These are phyloP conservation scores for Leccinum obscurum DNA, from an alignment of 768 basidiomycete species.

Conservation along the genomic window DNA sequence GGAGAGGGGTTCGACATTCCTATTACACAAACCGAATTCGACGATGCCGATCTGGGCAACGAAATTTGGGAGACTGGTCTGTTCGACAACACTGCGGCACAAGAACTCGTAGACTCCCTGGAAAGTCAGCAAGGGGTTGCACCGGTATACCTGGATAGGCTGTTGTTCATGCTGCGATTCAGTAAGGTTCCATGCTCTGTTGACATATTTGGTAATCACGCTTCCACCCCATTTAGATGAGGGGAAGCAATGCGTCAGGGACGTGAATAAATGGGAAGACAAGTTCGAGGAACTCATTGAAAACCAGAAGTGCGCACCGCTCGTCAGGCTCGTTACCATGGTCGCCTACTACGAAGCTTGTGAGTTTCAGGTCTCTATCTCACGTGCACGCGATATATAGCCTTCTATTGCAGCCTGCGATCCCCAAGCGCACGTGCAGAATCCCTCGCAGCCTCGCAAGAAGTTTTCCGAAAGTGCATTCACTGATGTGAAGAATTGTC, in stretches of 20 bases:
- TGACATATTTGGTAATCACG: background rate
- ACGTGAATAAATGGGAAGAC: constrained; percentile 13
- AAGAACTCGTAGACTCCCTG: constrained; percentile 14
- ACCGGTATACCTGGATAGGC: constrained; percentile 19
- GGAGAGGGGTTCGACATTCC: constrained; percentile 29
- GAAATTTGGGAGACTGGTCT: constrained; percentile 23
- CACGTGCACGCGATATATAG: background rate
- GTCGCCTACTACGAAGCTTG: constrained; percentile 25
- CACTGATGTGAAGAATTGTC: constrained; percentile 14
- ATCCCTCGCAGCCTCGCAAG: background rate
- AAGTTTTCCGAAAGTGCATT: constrained; percentile 5
- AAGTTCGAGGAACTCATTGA: constrained; percentile 14
- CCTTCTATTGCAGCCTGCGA: constrained; percentile 11
- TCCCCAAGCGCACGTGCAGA: background rate
- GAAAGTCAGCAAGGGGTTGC: constrained; percentile 16
- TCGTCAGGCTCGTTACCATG: constrained; percentile 24
- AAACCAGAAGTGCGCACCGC: constrained; percentile 10
- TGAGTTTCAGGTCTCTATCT: constrained; percentile 2
- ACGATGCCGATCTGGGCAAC: constrained; percentile 7
- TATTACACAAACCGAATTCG: background rate
- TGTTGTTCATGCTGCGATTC: constrained; percentile 25
- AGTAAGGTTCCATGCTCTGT: constrained; percentile 11
- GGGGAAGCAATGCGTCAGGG: constrained; percentile 22
- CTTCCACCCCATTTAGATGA: constrained; percentile 11
- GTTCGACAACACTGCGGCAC: constrained; percentile 21